Percentiles rank a stretch among this genome's conserved stretches.
Conservation (phyloP, 179 eudicot genomes). For the Camellia oleifera region DNA sequence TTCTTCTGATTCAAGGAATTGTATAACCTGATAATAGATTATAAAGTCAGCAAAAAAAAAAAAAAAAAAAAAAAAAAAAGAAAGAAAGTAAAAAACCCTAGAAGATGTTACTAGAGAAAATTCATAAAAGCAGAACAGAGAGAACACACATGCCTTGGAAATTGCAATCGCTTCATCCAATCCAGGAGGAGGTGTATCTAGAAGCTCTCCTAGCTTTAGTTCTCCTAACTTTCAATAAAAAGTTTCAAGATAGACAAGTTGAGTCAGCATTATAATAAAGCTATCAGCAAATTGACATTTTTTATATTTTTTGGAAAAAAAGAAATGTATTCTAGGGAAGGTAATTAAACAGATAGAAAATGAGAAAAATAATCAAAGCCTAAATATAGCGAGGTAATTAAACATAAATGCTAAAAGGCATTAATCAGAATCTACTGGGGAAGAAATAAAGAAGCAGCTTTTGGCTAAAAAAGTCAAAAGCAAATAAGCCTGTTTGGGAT, state of each 20-base stretch:
- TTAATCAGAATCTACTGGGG: not conserved
- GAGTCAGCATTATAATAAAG: not conserved
- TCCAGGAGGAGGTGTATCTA: conserved; percentile 99
- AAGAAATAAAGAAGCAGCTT: not conserved
- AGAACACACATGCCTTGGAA: conserved; percentile 53
- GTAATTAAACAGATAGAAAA: not conserved
- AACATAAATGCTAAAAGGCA: not conserved
- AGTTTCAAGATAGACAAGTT: conserved; percentile 1
- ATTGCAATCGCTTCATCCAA: conserved; percentile 97
- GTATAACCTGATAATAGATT: conserved; percentile 66
- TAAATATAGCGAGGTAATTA: not conserved
- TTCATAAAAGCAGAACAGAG: not conserved
- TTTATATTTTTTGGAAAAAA: not conserved
- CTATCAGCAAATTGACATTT: not conserved
- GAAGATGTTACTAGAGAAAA: not conserved
- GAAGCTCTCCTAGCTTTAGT: conserved; percentile 89
- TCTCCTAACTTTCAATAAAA: conserved; percentile 67
- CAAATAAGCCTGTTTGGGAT: no score
- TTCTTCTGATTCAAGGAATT: conserved; percentile 84
- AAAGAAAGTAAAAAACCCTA: no score
- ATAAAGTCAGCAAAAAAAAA: conserved; percentile 11
- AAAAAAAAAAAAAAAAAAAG: not conserved
- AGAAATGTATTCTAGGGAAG: not conserved
- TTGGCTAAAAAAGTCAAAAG: no score
- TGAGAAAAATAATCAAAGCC: not conserved